These are phyloP conservation scores for Candida alai DNA, from an alignment of 805 yeast genomes.

Conservation along the genomic window DNA sequence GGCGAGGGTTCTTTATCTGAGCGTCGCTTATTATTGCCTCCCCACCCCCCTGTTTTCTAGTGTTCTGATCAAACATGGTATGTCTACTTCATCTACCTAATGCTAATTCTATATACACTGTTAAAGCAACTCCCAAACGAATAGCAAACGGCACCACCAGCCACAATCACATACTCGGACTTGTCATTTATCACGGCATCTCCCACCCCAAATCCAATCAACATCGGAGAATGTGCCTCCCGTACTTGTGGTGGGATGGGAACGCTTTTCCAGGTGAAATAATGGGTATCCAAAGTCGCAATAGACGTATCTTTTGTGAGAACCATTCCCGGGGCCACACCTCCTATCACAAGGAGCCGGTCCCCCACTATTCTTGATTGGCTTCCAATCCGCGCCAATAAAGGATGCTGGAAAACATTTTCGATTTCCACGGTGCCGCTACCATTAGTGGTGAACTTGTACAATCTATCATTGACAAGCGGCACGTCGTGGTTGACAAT, in stretches of 20 bases:
- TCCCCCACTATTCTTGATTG: constrained; percentile 23
- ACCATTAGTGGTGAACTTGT: constrained; percentile 27
- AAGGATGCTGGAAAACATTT: constrained; percentile 17
- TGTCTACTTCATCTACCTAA: too few relatives aligned
- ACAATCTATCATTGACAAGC: constrained; percentile 28
- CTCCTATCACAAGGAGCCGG: constrained; percentile 52
- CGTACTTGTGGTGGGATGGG: constrained; percentile 29
- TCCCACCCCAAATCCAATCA: constrained; percentile 54
- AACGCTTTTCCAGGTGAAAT: constrained; percentile 10
- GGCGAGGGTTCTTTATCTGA: too few relatives aligned
- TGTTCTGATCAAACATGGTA: too few relatives aligned
- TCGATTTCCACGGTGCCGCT: constrained; percentile 15
- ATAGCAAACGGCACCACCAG: constrained; percentile 82
- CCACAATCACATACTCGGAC: constrained; percentile 24
- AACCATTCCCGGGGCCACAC: constrained; percentile 40
- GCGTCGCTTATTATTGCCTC: too few relatives aligned
- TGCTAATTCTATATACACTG: constrained; percentile 15
- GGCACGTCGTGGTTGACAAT: constrained; percentile 24
- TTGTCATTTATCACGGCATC: too few relatives aligned
- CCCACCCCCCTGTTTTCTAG: too few relatives aligned
- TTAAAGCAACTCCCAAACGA: constrained; percentile 60
- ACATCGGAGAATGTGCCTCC: constrained; percentile 41
- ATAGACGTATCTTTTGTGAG: constrained; percentile 31
- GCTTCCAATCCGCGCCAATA: constrained; percentile 50
- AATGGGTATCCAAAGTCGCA: constrained; percentile 27